A percentile compares a stretch with the other conserved stretches of the same genome.
Conservation (phyloP, 257 asterid genomes). For the Ballota nigra region DNA sequence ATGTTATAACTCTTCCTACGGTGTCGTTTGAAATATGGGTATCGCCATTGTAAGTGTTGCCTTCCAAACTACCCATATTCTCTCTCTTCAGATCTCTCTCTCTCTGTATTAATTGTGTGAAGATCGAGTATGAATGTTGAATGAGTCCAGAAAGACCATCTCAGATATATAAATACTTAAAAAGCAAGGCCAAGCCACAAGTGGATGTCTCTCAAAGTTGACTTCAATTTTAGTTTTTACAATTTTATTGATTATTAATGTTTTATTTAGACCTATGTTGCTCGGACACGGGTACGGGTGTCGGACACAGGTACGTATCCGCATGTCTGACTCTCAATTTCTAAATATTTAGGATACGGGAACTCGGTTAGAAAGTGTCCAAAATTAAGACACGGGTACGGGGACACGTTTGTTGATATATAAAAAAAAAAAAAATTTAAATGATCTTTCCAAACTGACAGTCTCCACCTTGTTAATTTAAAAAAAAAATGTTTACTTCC, state of each 20-base stretch:
- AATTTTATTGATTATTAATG: neutral
- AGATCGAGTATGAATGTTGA: neutral
- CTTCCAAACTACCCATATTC: constrained; percentile 41
- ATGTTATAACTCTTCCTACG: constrained; percentile 58
- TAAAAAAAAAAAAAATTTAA: too few relatives aligned
- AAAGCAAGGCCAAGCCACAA: neutral
- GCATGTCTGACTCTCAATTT: too few relatives aligned
- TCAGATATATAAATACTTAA: constrained; percentile 7
- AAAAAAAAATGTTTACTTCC: too few relatives aligned
- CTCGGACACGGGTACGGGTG: too few relatives aligned
- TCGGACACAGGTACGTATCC: too few relatives aligned
- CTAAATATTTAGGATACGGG: too few relatives aligned
- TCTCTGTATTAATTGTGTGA: neutral
- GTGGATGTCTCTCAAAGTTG: neutral
- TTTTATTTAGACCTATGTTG: too few relatives aligned
- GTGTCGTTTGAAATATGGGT: constrained; percentile 30
- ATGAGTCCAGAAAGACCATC: neutral
- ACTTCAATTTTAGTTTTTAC: neutral
- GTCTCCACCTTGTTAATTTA: too few relatives aligned
- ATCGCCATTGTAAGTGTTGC: constrained; percentile 2
- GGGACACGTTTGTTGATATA: too few relatives aligned
- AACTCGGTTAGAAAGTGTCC: too few relatives aligned
- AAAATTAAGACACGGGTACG: too few relatives aligned
- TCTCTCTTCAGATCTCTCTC: neutral
- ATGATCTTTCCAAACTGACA: too few relatives aligned